A percentile compares a stretch with the other conserved stretches of the same genome.
These are phyloP conservation scores for Lipomyces lipofer DNA, from an alignment of 805 yeast genomes.

Conservation along the genomic window DNA sequence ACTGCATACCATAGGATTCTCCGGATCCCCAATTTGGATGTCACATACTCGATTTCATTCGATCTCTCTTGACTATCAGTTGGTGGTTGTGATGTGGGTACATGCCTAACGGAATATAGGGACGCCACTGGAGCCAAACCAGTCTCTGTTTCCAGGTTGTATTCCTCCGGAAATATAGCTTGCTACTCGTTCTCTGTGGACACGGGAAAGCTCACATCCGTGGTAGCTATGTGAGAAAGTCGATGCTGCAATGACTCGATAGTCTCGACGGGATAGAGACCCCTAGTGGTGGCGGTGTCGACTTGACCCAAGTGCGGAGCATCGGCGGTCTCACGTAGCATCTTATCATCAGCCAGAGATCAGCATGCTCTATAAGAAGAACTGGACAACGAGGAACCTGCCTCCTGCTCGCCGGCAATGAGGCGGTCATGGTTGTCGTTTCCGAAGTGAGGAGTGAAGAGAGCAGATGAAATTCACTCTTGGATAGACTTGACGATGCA, in stretches of 20 bases:
- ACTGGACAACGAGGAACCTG: too few relatives aligned
- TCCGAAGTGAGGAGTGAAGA: too few relatives aligned
- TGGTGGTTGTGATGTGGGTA: slow-evolving; percentile 4
- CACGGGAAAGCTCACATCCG: slow-evolving; percentile 52
- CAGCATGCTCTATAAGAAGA: too few relatives aligned
- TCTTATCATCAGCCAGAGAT: too few relatives aligned
- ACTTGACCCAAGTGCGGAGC: too few relatives aligned
- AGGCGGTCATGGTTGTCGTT: too few relatives aligned
- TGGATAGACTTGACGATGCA: too few relatives aligned
- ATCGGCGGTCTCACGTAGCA: too few relatives aligned
- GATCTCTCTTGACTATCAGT: slow-evolving; percentile 38
- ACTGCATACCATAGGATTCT: slow-evolving; percentile 62
- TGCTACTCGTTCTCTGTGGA: slow-evolving; percentile 29
- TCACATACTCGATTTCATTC: slow-evolving; percentile 67
- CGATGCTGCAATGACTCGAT: slow-evolving; percentile 68
- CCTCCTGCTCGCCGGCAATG: too few relatives aligned
- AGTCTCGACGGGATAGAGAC: slow-evolving; percentile 56
- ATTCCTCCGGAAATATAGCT: slow-evolving; percentile 85
- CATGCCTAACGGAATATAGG: slow-evolving; percentile 39
- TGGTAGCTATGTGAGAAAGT: slow-evolving; percentile 52
- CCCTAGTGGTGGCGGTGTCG: slow-evolving; percentile 4
- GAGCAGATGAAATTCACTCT: too few relatives aligned
- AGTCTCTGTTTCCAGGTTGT: slow-evolving; percentile 80
- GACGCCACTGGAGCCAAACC: slow-evolving; percentile 84
- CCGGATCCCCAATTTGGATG: slow-evolving; percentile 79